Base-by-base conservation (phyloP, 2,329 filamentous ascomycete species). In the Gremmenia infestans region DNA sequence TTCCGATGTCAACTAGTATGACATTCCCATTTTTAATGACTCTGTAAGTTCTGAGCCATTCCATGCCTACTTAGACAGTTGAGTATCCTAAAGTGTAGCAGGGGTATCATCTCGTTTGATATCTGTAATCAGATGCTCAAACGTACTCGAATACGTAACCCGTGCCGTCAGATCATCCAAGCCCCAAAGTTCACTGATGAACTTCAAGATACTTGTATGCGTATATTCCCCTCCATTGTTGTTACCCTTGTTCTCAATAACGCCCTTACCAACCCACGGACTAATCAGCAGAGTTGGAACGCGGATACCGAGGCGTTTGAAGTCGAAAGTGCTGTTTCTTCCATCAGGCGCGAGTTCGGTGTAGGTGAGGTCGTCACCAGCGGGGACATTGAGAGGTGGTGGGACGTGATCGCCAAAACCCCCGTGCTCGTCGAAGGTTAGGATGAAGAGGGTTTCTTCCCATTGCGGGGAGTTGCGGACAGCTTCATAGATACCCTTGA, bases 341-440 rank as follows among this genome's bases (percentile, higher is more conserved):
- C 74, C 74, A 17, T 68, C 68, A 1, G 67, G 68, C 0, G 73
- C 71, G 0, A 48, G 65, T 53, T 71, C 70, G 4, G 72, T 74
- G 59, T 70, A 71, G 17, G 65, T 68, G 55, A 72, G 60, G 58
- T 68, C 55, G 37, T 73, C 71, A 0, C 73, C 73, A 1, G 70
- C 57, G 0, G 75, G 75, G 0, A 74, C 70, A 22, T 61, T 66
- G 4, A 71, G 65, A 0, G 74, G 74, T 2, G 76, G 74, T 0
- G 73, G 60, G 15, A 76, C 75, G 56, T 78, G 76, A 63, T 78
- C 76, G 23, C 72, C 72, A 56, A 78, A 78, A 9, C 76, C 76
- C 35, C 76, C 75, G 50, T 75, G 71, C 63, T 78, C 76, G 61
- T 78, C 76, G 53, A 75, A 78, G 5, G 74, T 77, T 35, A 78